phyloP scores from a whole-genome alignment of 2,329 filamentous ascomycete genomes.

The Colletotrichum gloeosporioides region DNA sequence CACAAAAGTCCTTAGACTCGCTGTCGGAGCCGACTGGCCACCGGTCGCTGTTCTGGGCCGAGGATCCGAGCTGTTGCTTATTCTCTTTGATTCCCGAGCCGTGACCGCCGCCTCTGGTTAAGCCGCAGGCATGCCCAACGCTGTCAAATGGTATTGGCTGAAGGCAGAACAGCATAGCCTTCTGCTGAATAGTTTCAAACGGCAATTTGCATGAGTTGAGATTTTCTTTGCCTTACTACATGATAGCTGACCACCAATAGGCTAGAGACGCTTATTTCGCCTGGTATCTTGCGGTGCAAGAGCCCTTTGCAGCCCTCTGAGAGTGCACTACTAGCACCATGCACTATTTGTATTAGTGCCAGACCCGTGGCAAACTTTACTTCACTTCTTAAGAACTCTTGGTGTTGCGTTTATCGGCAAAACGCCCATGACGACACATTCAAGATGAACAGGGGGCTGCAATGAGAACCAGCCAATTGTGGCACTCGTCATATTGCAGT shows the following conservation, averaged over 20 bases:
- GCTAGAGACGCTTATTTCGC: background rate
- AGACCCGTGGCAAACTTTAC: background rate
- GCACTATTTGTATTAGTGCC: background rate
- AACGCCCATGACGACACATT: background rate
- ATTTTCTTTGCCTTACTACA: background rate
- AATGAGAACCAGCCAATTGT: background rate
- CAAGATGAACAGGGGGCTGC: background rate
- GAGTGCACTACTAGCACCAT: background rate
- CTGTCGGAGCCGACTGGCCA: background rate
- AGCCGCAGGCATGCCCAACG: background rate
- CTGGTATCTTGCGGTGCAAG: background rate
- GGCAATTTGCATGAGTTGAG: background rate
- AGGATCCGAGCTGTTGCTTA: background rate
- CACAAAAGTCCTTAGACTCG: background rate
- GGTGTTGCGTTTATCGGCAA: background rate
- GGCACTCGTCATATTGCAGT: background rate
- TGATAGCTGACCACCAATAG: background rate
- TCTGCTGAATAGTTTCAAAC: background rate
- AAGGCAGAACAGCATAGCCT: background rate
- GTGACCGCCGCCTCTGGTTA: background rate
- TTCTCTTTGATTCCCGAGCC: background rate
- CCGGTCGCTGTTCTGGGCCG: background rate
- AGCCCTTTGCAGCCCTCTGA: background rate
- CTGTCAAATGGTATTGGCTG: background rate
- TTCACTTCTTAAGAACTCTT: background rate